Conservation (phyloP, 768 basidiomycete species). For the Leucocoprinus birnbaumii region DNA sequence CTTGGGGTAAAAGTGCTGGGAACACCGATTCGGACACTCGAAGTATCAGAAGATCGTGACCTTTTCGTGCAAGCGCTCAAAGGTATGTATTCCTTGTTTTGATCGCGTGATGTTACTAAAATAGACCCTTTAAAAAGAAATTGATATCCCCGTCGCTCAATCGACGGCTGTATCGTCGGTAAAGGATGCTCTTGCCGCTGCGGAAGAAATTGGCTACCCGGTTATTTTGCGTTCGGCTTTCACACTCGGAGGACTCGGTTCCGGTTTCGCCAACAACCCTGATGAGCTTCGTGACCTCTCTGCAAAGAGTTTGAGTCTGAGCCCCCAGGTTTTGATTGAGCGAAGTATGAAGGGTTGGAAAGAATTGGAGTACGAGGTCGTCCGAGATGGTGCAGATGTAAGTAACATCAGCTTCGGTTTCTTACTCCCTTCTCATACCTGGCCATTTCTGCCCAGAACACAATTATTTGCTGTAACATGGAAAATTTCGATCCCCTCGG, state of each 20-base stretch:
- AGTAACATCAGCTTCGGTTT: slow-evolving; percentile 27
- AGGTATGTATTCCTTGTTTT: slow-evolving; percentile 47
- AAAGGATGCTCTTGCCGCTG: slow-evolving; percentile 88
- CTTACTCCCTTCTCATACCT: background rate
- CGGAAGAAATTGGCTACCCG: slow-evolving; percentile 91
- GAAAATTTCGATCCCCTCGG: slow-evolving; percentile 99
- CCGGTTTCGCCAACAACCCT: slow-evolving; percentile 93
- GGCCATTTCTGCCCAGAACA: slow-evolving; percentile 59
- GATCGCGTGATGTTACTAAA: slow-evolving; percentile 7
- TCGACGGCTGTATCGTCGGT: slow-evolving; percentile 97
- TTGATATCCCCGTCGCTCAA: slow-evolving; percentile 92
- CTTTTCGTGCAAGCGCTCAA: slow-evolving; percentile 95
- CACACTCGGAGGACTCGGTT: slow-evolving; percentile 96
- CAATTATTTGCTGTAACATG: slow-evolving; percentile 99
- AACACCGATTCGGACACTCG: slow-evolving; percentile 91
- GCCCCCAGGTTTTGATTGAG: slow-evolving; percentile 96
- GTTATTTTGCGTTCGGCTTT: slow-evolving; percentile 97
- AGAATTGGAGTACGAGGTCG: slow-evolving; percentile 98
- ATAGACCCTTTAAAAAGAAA: slow-evolving; percentile 61
- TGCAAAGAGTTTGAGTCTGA: slow-evolving; percentile 86
- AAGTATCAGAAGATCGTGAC: slow-evolving; percentile 96
- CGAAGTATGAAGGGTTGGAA: slow-evolving; percentile 99
- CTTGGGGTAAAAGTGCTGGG: slow-evolving; percentile 92
- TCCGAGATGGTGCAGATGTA: slow-evolving; percentile 95
- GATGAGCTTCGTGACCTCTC: slow-evolving; percentile 94